These are phyloP conservation scores for Trametes hirsuta DNA, from an alignment of 1,284 basidiomycete genomes.

Conservation along the genomic window DNA sequence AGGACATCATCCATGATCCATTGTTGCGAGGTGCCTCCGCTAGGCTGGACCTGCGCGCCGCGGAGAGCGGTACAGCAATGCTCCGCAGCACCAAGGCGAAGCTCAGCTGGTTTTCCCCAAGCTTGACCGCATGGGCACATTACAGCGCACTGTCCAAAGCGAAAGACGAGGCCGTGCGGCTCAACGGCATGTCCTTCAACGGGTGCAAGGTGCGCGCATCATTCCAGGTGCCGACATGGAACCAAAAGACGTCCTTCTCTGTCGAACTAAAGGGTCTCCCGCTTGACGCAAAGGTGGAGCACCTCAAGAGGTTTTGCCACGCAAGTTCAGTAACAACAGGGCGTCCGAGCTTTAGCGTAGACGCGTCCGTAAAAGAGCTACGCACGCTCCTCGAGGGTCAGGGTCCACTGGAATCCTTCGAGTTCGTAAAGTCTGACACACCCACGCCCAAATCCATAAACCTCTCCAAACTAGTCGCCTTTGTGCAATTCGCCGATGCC, in stretches of 20 bases:
- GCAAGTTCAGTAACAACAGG: constrained; percentile 26
- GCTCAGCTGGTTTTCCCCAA: constrained; percentile 34
- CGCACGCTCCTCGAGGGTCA: constrained; percentile 14
- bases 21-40: constrained; percentile 9
- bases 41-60: constrained; percentile 26
- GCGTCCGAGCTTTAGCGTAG: constrained; percentile 16
- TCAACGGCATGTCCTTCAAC: constrained; percentile 26
- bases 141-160: constrained; percentile 27
- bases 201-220: constrained; percentile 18
- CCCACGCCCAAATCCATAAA: constrained; percentile 1
- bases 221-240: constrained; percentile 27
- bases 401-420: constrained; percentile 32
- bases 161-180: constrained; percentile 18
- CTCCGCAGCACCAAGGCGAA: constrained; percentile 35
- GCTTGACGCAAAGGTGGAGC: background rate
- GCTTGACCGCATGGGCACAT: constrained; percentile 31
- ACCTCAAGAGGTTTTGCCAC: constrained; percentile 25
- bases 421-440: constrained; percentile 14
- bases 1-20: constrained; percentile 4
- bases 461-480: constrained; percentile 29
- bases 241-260: constrained; percentile 30
- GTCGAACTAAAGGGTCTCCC: constrained; percentile 34
- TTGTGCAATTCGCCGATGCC: constrained; percentile 31
- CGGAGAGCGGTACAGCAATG: constrained; percentile 26
- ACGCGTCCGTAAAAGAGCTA: constrained; percentile 14